A percentile compares a stretch with the other conserved stretches of the same genome.
Evolutionary conservation across 2,329 filamentous ascomycete genomes (phyloP).

Genomic region (Sarocladium oryzae): DNA sequence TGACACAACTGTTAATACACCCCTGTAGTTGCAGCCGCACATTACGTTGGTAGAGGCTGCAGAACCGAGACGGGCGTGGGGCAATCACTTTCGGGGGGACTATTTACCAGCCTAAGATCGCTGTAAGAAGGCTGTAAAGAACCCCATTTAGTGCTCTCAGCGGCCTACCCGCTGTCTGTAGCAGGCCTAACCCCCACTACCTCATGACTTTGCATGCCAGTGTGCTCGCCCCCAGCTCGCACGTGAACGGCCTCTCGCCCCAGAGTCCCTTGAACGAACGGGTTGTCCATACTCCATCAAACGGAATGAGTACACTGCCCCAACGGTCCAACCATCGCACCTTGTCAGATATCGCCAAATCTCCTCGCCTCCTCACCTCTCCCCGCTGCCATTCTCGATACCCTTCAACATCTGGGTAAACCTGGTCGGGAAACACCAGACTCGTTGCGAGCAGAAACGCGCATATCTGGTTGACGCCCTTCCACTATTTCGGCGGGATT

Average conservation of each 20-base stretch:
- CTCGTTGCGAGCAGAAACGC: background rate
- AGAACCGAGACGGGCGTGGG: slow-evolving; percentile 1
- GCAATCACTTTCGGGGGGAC: background rate
- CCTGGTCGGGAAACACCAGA: background rate
- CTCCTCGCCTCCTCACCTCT: background rate
- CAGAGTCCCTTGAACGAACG: background rate
- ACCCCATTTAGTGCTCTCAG: background rate
- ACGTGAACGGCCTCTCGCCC: slow-evolving; percentile 6
- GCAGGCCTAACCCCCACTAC: background rate
- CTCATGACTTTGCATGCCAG: background rate
- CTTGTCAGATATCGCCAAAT: background rate
- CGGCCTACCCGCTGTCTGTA: background rate
- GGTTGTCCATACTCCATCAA: background rate
- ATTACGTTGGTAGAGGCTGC: slow-evolving; percentile 9
- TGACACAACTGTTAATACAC: background rate
- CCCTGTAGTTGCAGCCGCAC: slow-evolving; percentile 1
- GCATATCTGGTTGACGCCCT: background rate
- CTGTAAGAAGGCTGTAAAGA: background rate
- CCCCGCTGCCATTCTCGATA: background rate
- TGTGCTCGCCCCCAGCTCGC: background rate
- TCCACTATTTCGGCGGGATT: background rate
- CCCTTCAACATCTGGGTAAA: background rate
- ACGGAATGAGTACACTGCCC: slow-evolving; percentile 8
- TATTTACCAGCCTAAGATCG: background rate
- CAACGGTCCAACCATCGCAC: slow-evolving; percentile 8